phyloP scores from a whole-genome alignment of 148 eudicot genomes.

The Silene uniflora region DNA sequence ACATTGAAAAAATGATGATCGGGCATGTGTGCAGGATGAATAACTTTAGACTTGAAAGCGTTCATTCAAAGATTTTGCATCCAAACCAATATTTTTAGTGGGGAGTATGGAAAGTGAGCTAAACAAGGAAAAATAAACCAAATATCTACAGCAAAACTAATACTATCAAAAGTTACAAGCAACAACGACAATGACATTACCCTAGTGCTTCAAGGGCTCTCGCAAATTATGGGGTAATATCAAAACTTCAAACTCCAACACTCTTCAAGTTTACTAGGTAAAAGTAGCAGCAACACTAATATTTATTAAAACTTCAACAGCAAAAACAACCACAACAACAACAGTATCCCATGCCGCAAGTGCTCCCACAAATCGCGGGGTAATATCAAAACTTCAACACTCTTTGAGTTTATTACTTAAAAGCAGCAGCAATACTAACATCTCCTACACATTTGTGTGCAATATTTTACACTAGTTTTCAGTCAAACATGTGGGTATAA shows the following conservation, averaged over 20 bases:
- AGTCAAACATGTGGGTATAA: background rate
- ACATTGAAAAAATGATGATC: background rate
- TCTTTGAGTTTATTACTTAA: constrained; percentile 1
- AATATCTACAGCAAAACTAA: constrained; percentile 1
- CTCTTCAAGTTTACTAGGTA: background rate
- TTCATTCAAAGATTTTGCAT: background rate
- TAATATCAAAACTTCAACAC: background rate
- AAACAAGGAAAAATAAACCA: background rate
- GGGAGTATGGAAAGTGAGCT: background rate
- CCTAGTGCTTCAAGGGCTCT: too few relatives aligned
- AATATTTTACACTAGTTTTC: background rate
- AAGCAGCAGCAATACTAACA: background rate
- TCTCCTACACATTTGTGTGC: background rate
- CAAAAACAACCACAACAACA: too few relatives aligned
- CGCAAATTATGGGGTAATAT: background rate
- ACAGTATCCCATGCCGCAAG: too few relatives aligned
- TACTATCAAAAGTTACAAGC: background rate
- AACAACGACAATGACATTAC: too few relatives aligned
- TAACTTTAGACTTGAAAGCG: background rate
- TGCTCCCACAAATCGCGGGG: too few relatives aligned
- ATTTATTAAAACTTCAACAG: background rate
- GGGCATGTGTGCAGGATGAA: background rate
- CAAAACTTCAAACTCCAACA: background rate
- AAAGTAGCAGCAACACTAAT: background rate
- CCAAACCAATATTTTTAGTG: background rate